phyloP scores from a whole-genome alignment of 441 rosid genomes.

The Mallotus japonicus region DNA sequence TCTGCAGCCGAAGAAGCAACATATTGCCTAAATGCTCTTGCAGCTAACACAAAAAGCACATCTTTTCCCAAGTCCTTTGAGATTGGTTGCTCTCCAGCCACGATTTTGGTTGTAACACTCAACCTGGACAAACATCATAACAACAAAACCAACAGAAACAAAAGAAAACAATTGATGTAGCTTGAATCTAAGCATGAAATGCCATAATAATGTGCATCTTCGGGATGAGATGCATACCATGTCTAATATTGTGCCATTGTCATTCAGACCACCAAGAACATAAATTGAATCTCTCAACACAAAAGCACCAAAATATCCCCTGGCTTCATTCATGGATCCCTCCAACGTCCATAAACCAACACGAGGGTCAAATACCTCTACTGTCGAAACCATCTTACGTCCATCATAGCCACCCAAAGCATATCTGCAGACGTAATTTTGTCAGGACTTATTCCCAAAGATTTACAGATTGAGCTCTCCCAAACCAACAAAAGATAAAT shows the following conservation, averaged over 20 bases:
- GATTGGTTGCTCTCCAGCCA: constrained; percentile 33
- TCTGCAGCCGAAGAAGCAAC: neutral
- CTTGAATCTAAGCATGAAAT: neutral
- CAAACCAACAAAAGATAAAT: neutral
- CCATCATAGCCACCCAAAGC: constrained; percentile 23
- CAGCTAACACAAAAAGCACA: too few relatives aligned
- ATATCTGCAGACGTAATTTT: constrained; percentile 27
- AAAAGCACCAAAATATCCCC: too few relatives aligned
- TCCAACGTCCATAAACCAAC: constrained; percentile 32
- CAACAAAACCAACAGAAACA: neutral
- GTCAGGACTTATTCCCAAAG: too few relatives aligned
- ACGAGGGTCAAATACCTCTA: constrained; percentile 45
- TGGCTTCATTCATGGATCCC: constrained; percentile 26
- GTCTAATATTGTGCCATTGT: constrained; percentile 15
- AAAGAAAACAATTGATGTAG: too few relatives aligned
- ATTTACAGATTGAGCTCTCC: neutral
- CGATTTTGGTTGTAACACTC: constrained; percentile 32
- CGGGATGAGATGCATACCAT: constrained; percentile 20
- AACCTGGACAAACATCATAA: constrained; percentile 24
- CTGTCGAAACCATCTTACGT: constrained; percentile 31
- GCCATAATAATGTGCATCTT: neutral
- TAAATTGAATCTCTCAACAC: too few relatives aligned
- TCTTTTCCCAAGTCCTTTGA: too few relatives aligned
- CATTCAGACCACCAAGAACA: too few relatives aligned
- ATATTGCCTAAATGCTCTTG: too few relatives aligned